Conservation (phyloP, 2,329 filamentous ascomycete species). For the Sporothrix brunneoviolacea region DNA sequence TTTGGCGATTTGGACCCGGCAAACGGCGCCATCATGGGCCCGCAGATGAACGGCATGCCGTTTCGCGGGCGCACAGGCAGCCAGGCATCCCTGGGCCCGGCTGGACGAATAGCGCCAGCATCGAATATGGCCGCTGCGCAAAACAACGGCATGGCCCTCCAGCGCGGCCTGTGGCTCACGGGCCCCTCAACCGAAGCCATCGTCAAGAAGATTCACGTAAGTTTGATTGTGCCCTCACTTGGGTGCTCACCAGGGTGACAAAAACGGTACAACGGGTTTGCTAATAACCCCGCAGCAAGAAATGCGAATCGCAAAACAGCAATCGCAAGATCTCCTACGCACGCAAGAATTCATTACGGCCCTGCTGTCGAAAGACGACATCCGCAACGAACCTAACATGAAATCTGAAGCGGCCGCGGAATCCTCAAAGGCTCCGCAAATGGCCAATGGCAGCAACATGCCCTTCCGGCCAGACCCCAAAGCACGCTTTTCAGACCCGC, state of each 20-base stretch:
- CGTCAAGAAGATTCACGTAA: slow-evolving; percentile 76
- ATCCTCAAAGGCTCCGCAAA: slow-evolving; percentile 17
- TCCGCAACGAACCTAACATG: slow-evolving; percentile 46
- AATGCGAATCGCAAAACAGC: slow-evolving; percentile 81
- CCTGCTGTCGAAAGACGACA: slow-evolving; percentile 64
- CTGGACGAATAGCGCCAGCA: slow-evolving; percentile 53
- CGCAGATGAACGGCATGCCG: slow-evolving; percentile 55
- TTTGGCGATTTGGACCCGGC: slow-evolving; percentile 87
- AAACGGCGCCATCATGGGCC: slow-evolving; percentile 65
- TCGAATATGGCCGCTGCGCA: slow-evolving; percentile 43
- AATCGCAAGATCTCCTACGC: slow-evolving; percentile 76
- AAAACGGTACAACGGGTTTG: neutral
- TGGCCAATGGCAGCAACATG: slow-evolving; percentile 45
- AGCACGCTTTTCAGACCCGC: slow-evolving; percentile 83
- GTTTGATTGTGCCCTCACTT: slow-evolving; percentile 31
- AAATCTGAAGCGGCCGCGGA: slow-evolving; percentile 36
- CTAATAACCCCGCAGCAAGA: slow-evolving; percentile 55
- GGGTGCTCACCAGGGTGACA: too few species aligned
- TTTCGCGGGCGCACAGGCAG: slow-evolving; percentile 64
- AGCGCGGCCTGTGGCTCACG: slow-evolving; percentile 77
- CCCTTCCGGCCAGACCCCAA: slow-evolving; percentile 67
- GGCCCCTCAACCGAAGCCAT: slow-evolving; percentile 92
- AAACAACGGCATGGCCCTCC: slow-evolving; percentile 58
- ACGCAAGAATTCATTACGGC: slow-evolving; percentile 76
- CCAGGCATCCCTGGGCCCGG: slow-evolving; percentile 55